Evolutionary conservation across 129 eudicot species (phyloP), one percentile per base, ranked within the genome.

Genomic region (Centrapalus pauciflorus): DNA sequence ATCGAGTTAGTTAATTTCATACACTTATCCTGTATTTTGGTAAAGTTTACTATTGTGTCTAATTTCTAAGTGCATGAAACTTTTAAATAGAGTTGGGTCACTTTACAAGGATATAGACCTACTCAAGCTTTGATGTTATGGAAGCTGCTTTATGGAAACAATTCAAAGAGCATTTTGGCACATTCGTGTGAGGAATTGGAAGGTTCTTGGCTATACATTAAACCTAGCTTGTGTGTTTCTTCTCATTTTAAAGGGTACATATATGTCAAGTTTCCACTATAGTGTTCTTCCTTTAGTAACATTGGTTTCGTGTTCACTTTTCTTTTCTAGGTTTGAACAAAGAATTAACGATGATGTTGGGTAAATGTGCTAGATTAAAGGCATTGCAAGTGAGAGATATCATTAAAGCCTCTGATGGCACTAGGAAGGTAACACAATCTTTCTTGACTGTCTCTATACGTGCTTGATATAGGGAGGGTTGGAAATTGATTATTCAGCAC

Each of bases 121-220:
- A 80, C 81, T 67, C 99, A 93, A 76, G 92, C 96, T 23, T 34
- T 93, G 80, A 88, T 93, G 99, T 65, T 93, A 23, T 93, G 96
- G 98, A 93, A 89, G 81, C 85, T 92, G 70, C 83, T 93, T 28
- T 88, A 88, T 43, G 90, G 99, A 7, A 69, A 93, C 70, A 82
- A 84, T 78, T 67, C 79, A 17, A 75, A 66, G 74, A 75, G 45
- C 34, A 86, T 76, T 24, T 93, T 88, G 93, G 99, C 99, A 30
- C 87, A 80, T 55, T 66, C 59, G 63, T 24, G 24, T 48, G 90
- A 88, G 54, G 95, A 93, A 71, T 68, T 93, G 46, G 90, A 88
- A 86, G 96, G 99, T 93, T 69, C 7, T 25, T 29, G 14, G 25
- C 40, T 33, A 11, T 30, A 8, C 21, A 6, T 19, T 3, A 14